Evolutionary conservation across 177 flowering plant species (phyloP).

Genomic region (Vitis hybrid): DNA sequence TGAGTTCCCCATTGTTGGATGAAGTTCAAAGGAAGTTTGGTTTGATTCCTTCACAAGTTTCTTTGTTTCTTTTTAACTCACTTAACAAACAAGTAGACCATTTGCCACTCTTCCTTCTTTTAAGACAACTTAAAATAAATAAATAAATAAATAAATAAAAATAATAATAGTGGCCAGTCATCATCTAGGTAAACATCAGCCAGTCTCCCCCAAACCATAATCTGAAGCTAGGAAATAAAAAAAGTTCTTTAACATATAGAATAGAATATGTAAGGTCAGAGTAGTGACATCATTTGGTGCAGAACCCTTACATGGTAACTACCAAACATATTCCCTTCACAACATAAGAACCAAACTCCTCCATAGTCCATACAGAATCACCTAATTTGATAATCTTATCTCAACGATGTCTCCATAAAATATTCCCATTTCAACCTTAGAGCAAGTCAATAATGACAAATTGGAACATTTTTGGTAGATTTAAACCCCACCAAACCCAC

Average conservation of each 20-base stretch:
- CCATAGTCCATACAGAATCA: background rate
- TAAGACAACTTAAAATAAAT: background rate
- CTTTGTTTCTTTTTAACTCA: too few species aligned
- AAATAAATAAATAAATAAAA: too few species aligned
- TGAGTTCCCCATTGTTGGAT: background rate
- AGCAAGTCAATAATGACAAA: background rate
- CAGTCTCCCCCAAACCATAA: too few species aligned
- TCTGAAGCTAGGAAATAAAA: background rate
- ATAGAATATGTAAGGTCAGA: background rate
- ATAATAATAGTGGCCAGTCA: background rate
- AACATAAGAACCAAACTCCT: background rate
- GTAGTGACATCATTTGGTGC: constrained; percentile 8
- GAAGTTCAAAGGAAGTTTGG: background rate
- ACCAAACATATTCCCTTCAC: background rate
- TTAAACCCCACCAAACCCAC: background rate
- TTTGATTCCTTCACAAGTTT: constrained; percentile 6
- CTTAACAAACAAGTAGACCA: background rate
- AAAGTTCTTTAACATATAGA: background rate
- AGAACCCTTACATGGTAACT: constrained; percentile 5
- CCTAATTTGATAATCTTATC: constrained; percentile 16
- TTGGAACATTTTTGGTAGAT: background rate
- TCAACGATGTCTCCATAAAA: background rate
- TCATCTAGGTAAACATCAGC: background rate
- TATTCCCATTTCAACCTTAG: too few species aligned
- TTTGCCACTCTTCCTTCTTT: background rate